These are phyloP conservation scores for Teratosphaeria zuluensis DNA, from an alignment of 2,329 filamentous ascomycete genomes.

Conservation along the genomic window DNA sequence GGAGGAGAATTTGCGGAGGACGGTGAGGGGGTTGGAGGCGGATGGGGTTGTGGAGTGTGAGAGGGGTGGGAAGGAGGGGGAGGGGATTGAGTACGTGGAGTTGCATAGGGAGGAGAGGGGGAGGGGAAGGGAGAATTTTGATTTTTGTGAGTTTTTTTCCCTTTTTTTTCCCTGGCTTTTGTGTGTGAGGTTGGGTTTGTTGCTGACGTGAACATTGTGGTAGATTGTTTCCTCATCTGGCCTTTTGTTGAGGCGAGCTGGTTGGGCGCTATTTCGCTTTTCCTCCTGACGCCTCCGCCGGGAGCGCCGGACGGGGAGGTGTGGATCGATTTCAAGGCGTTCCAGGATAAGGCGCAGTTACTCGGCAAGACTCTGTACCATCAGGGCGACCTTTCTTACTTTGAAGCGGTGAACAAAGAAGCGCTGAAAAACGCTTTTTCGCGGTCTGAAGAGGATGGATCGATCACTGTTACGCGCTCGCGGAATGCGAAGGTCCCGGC, in stretches of 20 bases:
- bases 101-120: slow-evolving; percentile 66
- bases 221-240: slow-evolving; percentile 90
- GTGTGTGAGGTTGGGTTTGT: slow-evolving; percentile 29
- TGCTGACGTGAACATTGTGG: neutral
- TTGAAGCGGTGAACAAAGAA: slow-evolving; percentile 97
- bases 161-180: no score
- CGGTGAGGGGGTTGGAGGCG: slow-evolving; percentile 63
- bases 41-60: slow-evolving; percentile 68
- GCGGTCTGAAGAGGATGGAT: slow-evolving; percentile 82
- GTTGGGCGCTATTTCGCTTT: slow-evolving; percentile 79
- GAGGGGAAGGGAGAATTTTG: slow-evolving; percentile 83
- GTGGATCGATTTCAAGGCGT: slow-evolving; percentile 52
- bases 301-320: slow-evolving; percentile 41
- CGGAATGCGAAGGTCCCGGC: slow-evolving; percentile 42
- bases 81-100: slow-evolving; percentile 57
- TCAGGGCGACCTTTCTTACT: slow-evolving; percentile 93
- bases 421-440: slow-evolving; percentile 88
- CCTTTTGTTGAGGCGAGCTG: slow-evolving; percentile 93
- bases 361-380: slow-evolving; percentile 95
- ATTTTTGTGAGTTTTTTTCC: slow-evolving; percentile 51
- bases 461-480: slow-evolving; percentile 62
- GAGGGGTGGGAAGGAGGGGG: slow-evolving; percentile 34
- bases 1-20: slow-evolving; percentile 68
- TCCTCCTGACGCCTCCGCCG: slow-evolving; percentile 53
- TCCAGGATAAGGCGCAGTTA: slow-evolving; percentile 62